phyloP scores from a whole-genome alignment of 441 rosid genomes.

The Populus hybrid region DNA sequence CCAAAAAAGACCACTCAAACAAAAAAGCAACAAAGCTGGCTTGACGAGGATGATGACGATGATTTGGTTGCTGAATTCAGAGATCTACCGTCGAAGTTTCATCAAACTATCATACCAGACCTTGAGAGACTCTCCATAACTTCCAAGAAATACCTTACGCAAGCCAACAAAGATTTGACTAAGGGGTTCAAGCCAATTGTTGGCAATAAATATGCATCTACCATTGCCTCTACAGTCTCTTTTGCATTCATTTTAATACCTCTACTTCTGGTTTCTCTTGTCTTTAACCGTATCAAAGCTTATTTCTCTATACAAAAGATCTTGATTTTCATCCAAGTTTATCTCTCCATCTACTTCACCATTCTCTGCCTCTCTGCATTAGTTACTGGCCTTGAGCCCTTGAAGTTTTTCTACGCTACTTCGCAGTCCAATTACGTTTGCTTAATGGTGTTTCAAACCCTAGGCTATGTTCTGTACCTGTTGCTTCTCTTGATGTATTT shows the following conservation, averaged over 20 bases:
- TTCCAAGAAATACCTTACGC: slow-evolving; percentile 67
- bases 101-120: slow-evolving; percentile 70
- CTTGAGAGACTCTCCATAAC: slow-evolving; percentile 69
- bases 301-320: slow-evolving; percentile 84
- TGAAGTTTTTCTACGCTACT: slow-evolving; percentile 76
- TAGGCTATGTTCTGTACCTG: slow-evolving; percentile 75
- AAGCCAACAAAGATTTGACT: slow-evolving; percentile 80
- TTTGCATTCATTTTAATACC: slow-evolving; percentile 72
- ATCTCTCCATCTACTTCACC: slow-evolving; percentile 91
- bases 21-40: slow-evolving; percentile 54
- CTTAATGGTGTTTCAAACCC: slow-evolving; percentile 69
- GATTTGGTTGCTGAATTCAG: slow-evolving; percentile 69
- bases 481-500: slow-evolving; percentile 69
- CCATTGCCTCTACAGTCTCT: slow-evolving; percentile 59
- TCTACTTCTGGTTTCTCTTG: slow-evolving; percentile 67
- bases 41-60: slow-evolving; percentile 54
- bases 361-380: slow-evolving; percentile 75
- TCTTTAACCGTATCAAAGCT: slow-evolving; percentile 73
- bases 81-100: slow-evolving; percentile 71
- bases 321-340: slow-evolving; percentile 78
- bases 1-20: not conserved
- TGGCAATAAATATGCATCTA: slow-evolving; percentile 72
- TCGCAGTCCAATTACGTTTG: slow-evolving; percentile 68
- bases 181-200: slow-evolving; percentile 77
- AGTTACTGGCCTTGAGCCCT: slow-evolving; percentile 79